A percentile compares a stretch with the other conserved stretches of the same genome.
Evolutionary conservation across 1,284 basidiomycete genomes (phyloP).

Genomic region (Microbotryum intermedium): DNA sequence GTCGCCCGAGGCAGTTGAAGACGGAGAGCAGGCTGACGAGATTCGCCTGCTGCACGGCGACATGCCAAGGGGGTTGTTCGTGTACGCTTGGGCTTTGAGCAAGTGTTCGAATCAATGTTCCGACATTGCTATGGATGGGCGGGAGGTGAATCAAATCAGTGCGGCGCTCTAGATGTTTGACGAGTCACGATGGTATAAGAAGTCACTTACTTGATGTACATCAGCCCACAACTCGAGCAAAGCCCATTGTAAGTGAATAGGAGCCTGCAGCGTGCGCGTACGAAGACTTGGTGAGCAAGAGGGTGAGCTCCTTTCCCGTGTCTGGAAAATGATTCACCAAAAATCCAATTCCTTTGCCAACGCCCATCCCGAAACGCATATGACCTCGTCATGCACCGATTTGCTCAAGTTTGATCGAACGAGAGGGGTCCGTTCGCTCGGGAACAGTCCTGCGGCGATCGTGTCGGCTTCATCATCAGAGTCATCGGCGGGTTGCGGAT

Average conservation of each 20-base stretch:
- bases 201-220: background rate
- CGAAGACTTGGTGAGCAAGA: background rate
- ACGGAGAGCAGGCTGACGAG: conserved; percentile 30
- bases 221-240: conserved; percentile 15
- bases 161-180: too few relatives aligned
- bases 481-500: background rate
- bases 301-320: background rate
- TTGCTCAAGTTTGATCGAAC: background rate
- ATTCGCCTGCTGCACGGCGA: conserved; percentile 13
- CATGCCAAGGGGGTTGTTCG: background rate
- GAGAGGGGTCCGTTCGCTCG: background rate
- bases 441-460: background rate
- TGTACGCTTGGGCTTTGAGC: background rate
- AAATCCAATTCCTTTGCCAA: conserved; percentile 19
- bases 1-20: conserved; percentile 26
- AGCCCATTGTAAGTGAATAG: conserved; percentile 22
- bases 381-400: too few relatives aligned
- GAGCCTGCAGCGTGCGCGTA: background rate
- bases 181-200: too few relatives aligned
- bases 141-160: background rate
- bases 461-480: background rate
- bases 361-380: conserved; percentile 6
- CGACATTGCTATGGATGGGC: conserved; percentile 23
- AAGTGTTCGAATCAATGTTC: conserved; percentile 17
- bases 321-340: conserved; percentile 5